Conservation (phyloP, 169 alveolate genomes). For the Perkinsus olseni region DNA sequence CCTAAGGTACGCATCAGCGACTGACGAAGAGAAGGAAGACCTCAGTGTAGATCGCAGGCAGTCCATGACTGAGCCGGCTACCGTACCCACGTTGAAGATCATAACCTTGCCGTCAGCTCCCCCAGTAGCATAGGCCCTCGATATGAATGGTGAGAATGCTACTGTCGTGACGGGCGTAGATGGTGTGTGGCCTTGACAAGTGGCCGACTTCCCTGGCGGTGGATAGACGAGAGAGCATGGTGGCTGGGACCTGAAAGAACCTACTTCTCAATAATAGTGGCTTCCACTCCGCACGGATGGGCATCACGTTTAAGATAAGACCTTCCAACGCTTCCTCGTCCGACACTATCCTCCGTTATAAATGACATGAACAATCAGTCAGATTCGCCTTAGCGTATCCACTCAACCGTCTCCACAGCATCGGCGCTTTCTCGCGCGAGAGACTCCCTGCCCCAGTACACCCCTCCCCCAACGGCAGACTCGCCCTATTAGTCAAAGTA, state of each 20-base stretch:
- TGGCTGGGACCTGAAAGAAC: background rate
- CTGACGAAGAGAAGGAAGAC: background rate
- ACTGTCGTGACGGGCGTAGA: background rate
- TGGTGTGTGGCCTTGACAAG: background rate
- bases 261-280: too few species aligned
- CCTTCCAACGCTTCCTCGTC: too few species aligned
- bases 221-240: background rate
- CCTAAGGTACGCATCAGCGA: background rate
- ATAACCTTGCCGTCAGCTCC: background rate
- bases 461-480: too few species aligned
- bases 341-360: too few species aligned
- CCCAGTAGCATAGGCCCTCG: background rate
- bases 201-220: background rate
- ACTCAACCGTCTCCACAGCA: too few species aligned
- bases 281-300: too few species aligned
- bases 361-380: too few species aligned
- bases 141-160: background rate
- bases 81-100: background rate
- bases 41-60: background rate
- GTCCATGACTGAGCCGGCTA: background rate
- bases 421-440: too few species aligned
- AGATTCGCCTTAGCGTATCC: too few species aligned
- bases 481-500: too few species aligned
- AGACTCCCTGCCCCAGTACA: too few species aligned
- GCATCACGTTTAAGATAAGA: too few species aligned